These are phyloP conservation scores for Endoconidiophora laricicola DNA, from an alignment of 2,329 filamentous ascomycete species.

Conservation along the genomic window DNA sequence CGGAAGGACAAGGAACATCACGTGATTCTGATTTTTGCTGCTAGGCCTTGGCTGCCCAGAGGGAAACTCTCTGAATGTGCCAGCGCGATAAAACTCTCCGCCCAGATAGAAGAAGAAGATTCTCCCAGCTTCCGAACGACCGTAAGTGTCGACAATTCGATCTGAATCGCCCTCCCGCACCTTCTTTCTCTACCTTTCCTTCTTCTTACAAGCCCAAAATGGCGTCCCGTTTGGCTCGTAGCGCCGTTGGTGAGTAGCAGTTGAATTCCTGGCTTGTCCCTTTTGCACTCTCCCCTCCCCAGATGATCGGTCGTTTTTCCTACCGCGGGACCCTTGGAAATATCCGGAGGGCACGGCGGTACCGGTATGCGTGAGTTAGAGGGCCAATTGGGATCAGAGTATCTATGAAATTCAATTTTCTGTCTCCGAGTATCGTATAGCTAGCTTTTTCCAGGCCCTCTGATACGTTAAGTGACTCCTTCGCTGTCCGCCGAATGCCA, in stretches of 20 bases:
- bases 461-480: no score
- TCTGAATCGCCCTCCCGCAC: slow-evolving; percentile 20
- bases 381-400: neutral
- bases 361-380: neutral
- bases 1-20: slow-evolving; percentile 18
- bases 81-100: slow-evolving; percentile 32
- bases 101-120: slow-evolving; percentile 17
- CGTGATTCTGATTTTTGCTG: slow-evolving; percentile 24
- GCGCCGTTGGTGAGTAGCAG: slow-evolving; percentile 69
- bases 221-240: slow-evolving; percentile 95
- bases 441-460: neutral
- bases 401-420: neutral
- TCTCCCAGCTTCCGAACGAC: slow-evolving; percentile 25
- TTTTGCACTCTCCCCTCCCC: neutral
- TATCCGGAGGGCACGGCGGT: neutral
- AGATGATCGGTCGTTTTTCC: neutral
- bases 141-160: slow-evolving; percentile 23
- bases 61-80: neutral
- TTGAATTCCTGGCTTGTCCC: neutral
- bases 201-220: slow-evolving; percentile 50
- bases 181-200: neutral
- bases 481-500: neutral
- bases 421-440: neutral
- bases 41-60: slow-evolving; percentile 10
- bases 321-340: neutral